Conservation (phyloP, 495 filamentous ascomycete species). For the Penicillium silybi region DNA sequence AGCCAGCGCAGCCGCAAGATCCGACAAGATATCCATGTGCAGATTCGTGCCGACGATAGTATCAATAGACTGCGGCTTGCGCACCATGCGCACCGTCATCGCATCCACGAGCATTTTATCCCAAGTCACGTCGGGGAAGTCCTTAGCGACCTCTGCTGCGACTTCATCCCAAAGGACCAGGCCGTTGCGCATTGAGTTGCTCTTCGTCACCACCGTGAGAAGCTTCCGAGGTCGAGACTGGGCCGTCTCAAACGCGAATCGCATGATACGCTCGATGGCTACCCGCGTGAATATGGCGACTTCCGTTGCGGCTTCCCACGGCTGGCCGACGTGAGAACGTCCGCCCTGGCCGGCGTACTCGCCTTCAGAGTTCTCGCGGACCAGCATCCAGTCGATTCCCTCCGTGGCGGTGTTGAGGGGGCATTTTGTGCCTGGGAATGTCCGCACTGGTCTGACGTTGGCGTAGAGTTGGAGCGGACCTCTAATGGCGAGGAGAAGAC, state of each 20-base stretch:
- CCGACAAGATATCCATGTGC: constrained; percentile 49
- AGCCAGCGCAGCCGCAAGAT: constrained; percentile 47
- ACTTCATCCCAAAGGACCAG: constrained; percentile 51
- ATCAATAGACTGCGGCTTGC: constrained; percentile 44
- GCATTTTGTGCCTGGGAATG: constrained; percentile 41
- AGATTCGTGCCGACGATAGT: constrained; percentile 51
- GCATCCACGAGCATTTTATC: constrained; percentile 54
- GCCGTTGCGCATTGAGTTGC: constrained; percentile 47
- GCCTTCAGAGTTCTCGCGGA: constrained; percentile 50
- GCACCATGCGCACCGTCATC: constrained; percentile 49
- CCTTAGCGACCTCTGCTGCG: constrained; percentile 32
- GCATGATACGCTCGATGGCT: constrained; percentile 46
- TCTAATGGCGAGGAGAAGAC: constrained; percentile 45
- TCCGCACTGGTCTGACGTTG: constrained; percentile 45
- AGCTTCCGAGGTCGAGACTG: constrained; percentile 34
- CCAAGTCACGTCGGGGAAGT: constrained; percentile 44
- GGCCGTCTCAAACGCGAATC: constrained; percentile 47
- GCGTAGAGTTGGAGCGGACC: constrained; percentile 49
- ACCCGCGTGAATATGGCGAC: constrained; percentile 46
- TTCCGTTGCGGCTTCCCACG: constrained; percentile 47
- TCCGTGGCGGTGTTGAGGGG: constrained; percentile 34
- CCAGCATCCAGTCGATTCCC: constrained; percentile 47
- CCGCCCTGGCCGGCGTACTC: constrained; percentile 51
- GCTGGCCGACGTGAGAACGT: constrained; percentile 34
- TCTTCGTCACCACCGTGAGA: constrained; percentile 50